Conservation (phyloP, 1,284 basidiomycete genomes). For the Vanrija pseudolonga region DNA sequence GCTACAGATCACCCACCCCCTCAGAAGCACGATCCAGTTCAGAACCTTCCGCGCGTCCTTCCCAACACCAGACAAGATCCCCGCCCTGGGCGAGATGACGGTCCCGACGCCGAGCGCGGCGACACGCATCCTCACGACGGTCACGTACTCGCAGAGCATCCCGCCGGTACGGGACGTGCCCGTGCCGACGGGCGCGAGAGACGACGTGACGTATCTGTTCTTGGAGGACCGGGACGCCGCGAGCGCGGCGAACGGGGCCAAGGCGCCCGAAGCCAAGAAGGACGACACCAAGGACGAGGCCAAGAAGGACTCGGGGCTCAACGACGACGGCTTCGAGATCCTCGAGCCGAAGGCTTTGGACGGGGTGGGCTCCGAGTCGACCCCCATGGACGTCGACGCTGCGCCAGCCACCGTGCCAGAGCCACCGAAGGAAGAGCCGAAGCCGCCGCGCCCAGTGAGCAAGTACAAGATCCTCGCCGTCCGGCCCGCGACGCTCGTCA, state of each 20-base stretch:
- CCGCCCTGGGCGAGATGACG: not conserved
- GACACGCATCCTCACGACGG: slow-evolving; percentile 29
- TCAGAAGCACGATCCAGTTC: slow-evolving; percentile 31
- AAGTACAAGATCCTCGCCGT: slow-evolving; percentile 33
- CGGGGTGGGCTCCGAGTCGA: not conserved
- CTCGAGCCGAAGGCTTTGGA: slow-evolving; percentile 16
- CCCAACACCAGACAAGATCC: slow-evolving; percentile 5
- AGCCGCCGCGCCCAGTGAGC: not conserved
- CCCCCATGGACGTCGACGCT: not conserved
- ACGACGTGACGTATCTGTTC: slow-evolving; percentile 38
- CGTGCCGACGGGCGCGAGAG: slow-evolving; percentile 15
- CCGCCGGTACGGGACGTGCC: slow-evolving; percentile 15
- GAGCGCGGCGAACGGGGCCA: not conserved
- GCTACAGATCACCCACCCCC: slow-evolving; percentile 30
- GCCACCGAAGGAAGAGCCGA: not conserved
- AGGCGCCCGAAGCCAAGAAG: not conserved
- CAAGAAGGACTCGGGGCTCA: slow-evolving; percentile 8
- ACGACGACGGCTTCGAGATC: slow-evolving; percentile 33
- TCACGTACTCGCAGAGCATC: slow-evolving; percentile 25
- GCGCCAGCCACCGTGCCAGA: not conserved
- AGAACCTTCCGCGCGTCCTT: slow-evolving; percentile 36
- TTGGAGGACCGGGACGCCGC: slow-evolving; percentile 31
- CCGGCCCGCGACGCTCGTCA: slow-evolving; percentile 25
- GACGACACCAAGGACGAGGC: not conserved
- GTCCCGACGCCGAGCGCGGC: slow-evolving; percentile 1